Evolutionary conservation across 495 filamentous ascomycete species (phyloP).

Genomic region (Xylaria bambusicola): DNA sequence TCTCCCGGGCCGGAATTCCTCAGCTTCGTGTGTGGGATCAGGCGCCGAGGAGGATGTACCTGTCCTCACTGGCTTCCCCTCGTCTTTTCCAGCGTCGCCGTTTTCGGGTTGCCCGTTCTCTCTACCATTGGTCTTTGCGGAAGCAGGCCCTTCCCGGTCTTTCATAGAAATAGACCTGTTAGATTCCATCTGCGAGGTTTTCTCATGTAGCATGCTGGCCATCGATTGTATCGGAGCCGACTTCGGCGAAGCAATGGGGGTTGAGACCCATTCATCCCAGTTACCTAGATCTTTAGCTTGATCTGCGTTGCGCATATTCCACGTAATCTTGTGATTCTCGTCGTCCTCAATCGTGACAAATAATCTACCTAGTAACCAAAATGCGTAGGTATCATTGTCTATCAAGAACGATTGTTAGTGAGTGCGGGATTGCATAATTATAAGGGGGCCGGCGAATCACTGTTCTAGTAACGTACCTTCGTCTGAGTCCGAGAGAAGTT

Average conservation of each 20-base stretch:
- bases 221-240: not conserved
- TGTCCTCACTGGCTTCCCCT: constrained; percentile 5
- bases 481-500: constrained; percentile 48
- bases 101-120: not conserved
- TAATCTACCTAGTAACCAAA: constrained; percentile 31
- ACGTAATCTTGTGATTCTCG: constrained; percentile 25
- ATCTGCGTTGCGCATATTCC: constrained; percentile 26
- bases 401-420: not conserved
- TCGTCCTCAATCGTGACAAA: constrained; percentile 33
- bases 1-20: not conserved
- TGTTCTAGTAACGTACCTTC: constrained; percentile 9
- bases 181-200: not conserved
- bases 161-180: not conserved
- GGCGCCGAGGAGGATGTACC: constrained; percentile 3
- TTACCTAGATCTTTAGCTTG: constrained; percentile 17
- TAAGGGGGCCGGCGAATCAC: not conserved
- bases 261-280: constrained; percentile 42
- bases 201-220: not conserved
- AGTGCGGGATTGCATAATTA: not conserved
- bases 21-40: not conserved
- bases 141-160: not conserved
- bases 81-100: not conserved
- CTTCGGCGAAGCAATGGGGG: constrained; percentile 26
- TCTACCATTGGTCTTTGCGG: not conserved
- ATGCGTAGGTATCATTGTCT: constrained; percentile 45